These are phyloP conservation scores for Sporothrix brasiliensis DNA, from an alignment of 2,329 filamentous ascomycete genomes.

Conservation along the genomic window DNA sequence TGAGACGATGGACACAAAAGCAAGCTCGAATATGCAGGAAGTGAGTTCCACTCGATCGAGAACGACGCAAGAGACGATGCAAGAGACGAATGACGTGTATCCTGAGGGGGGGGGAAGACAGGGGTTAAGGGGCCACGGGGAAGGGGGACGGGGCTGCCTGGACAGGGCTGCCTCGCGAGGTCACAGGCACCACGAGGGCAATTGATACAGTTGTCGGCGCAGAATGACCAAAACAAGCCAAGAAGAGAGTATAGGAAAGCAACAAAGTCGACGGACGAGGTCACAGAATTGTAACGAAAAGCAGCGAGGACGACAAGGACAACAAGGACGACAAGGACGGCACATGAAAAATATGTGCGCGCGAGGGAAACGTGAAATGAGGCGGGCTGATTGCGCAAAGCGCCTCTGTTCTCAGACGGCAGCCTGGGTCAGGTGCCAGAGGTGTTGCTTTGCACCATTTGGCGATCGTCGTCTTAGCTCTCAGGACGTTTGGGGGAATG, in stretches of 20 bases:
- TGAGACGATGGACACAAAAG: not conserved
- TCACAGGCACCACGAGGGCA: not conserved
- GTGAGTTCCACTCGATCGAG: not conserved
- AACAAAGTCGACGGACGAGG: not conserved
- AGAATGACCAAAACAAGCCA: not conserved
- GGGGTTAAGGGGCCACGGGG: conserved; percentile 15
- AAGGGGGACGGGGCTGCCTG: not conserved
- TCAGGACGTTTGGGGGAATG: not conserved
- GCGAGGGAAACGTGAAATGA: conserved; percentile 3
- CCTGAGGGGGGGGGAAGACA: conserved; percentile 4
- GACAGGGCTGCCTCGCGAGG: not conserved
- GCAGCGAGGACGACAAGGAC: not conserved
- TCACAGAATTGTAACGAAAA: not conserved
- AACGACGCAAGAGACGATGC: not conserved
- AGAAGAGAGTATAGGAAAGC: not conserved
- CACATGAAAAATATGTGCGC: not conserved
- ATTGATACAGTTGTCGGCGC: not conserved
- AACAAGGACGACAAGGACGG: not conserved
- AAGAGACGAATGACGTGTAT: conserved; percentile 25
- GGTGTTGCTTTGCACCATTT: conserved; percentile 20
- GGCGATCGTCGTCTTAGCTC: not conserved
- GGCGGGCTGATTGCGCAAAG: conserved; percentile 13
- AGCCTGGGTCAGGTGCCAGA: conserved; percentile 20
- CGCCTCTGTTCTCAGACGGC: conserved; percentile 18
- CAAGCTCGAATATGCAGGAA: not conserved